Evolutionary conservation across 768 basidiomycete genomes (phyloP), one percentile per base, ranked within the genome.

Genomic region (Rhodotorula sphaerocarpa): DNA sequence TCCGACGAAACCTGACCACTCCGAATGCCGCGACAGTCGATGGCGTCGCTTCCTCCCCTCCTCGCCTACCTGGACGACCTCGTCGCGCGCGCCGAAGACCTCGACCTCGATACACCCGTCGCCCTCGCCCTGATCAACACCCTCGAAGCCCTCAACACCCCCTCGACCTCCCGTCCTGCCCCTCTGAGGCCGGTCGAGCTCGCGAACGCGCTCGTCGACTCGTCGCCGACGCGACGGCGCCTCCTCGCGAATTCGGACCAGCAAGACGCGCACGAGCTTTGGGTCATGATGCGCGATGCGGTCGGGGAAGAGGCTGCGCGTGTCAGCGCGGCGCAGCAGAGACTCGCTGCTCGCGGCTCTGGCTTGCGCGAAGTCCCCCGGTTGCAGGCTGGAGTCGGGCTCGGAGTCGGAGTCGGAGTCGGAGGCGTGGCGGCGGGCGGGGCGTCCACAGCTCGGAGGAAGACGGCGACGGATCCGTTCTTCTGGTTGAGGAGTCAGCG

Each of bases 231-330:
- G 5, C 53, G 63, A 0, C 36, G 60, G 3, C 39, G 45, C 5
- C 45, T 66, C 4, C 43, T 67, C 10, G 36, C 30, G 2, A 55
- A 88, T 74, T 79, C 89, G 18, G 90, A 95, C 73, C 93, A 97
- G 74, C 93, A 97, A 77, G 93, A 97, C 74, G 93, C 93, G 7
- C 93, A 97, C 73, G 93, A 97, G 73, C 81, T 97, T n/a, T 96
- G 95, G 77, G 86, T 93, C 70, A 84, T 96, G 36, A 78, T 96
- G 14, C 86, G 90, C 2, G 90, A 92, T 74, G 87, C 84, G 55
- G 80, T 96, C 69, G 89, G 89, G 76, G 85, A 84, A 64, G 93
- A 97, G 74, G 80, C 84, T n/a, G 73, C 77, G 3, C 81, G 84
- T 3, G 81, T 95, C 2, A 84, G 85, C 58, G 81, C 80, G 48